Conservation (phyloP, 78 protist species). For the Dictyostelium firmibasis region DNA sequence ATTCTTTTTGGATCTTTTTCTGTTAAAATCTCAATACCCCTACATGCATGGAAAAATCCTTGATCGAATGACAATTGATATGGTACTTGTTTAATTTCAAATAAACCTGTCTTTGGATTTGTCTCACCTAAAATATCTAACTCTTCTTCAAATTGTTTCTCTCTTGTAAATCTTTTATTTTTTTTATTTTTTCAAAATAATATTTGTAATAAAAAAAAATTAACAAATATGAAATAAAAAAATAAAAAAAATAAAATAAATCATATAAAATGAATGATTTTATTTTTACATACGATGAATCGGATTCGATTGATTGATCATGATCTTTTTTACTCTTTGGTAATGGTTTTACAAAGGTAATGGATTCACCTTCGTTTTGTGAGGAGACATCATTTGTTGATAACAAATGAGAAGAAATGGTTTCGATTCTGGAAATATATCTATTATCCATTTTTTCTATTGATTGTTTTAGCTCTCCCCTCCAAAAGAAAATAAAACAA, state of each 20-base stretch:
- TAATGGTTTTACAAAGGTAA: background rate
- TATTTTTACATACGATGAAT: slow-evolving; percentile 49
- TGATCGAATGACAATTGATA: slow-evolving; percentile 71
- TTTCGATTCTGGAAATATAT: background rate
- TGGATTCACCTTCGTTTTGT: background rate
- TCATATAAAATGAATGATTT: no score
- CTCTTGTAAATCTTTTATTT: background rate
- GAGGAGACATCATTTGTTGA: slow-evolving; percentile 15
- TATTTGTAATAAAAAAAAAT: no score
- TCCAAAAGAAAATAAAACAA: background rate
- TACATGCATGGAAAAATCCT: slow-evolving; percentile 70
- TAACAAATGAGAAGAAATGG: background rate
- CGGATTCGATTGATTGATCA: slow-evolving; percentile 56
- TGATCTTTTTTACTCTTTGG: slow-evolving; percentile 1
- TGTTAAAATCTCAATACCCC: slow-evolving; percentile 62
- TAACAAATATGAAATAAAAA: no score
- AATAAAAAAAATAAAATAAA: background rate
- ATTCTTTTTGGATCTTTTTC: slow-evolving; percentile 42
- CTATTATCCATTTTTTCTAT: background rate
- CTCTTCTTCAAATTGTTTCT: slow-evolving; percentile 44
- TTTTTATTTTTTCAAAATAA: background rate
- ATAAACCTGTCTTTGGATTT: slow-evolving; percentile 17
- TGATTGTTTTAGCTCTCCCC: background rate
- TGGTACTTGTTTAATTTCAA: slow-evolving; percentile 57
- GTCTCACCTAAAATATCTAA: slow-evolving; percentile 52